Base-by-base conservation (phyloP, 225 moss, liverwort and hornwort species). In the Ulota crispa region DNA sequence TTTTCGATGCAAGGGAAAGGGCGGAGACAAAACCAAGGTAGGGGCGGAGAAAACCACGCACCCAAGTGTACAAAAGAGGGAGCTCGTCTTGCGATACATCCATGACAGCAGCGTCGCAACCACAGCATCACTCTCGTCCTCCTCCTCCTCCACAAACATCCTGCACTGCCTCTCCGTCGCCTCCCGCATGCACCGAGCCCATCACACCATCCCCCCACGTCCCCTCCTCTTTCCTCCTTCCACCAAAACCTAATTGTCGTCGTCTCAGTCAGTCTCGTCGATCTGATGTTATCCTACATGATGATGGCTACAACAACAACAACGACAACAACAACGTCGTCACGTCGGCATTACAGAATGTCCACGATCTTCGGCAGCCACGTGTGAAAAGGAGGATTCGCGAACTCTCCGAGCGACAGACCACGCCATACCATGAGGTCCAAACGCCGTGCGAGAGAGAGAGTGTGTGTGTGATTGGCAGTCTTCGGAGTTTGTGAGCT, bases 71-170 rank as follows among this genome's bases (percentile, higher is more conserved):
- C 15, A 99, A 81, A 83, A 94, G 92, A 81, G 98, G 98, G 79
- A 99, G 93, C 89, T 99, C 95, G 56, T 99, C 98, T 71, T 92
- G 88, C 62, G 93, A 94, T 68, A 99, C 96, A 91, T 99, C 96
- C 98, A 99, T 99, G 78, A 78, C 64, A 69, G 87, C 64, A 69
- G 39, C 56, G 30, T 77, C 63, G 65, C 80, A 79, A 83, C 80
- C 79, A 83, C 66, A 81, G 70, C 83, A 85, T 89, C 77, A 87
- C 78, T 57, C 10, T 53, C 36, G 28, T 39, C 39, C 0, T 77
- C 52, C 41, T 45, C 45, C 3, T 77, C 57, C 57, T 66, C 63
- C 72, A 37, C 52, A 75, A 55, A 74, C 84, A 85, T 85, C 63
- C 36, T 90, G 86, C 74, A 60, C 27, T 42, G 45, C 13, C 14